phyloP scores from a whole-genome alignment of 2,329 filamentous ascomycete species.

The Knoxdaviesia proteae region DNA sequence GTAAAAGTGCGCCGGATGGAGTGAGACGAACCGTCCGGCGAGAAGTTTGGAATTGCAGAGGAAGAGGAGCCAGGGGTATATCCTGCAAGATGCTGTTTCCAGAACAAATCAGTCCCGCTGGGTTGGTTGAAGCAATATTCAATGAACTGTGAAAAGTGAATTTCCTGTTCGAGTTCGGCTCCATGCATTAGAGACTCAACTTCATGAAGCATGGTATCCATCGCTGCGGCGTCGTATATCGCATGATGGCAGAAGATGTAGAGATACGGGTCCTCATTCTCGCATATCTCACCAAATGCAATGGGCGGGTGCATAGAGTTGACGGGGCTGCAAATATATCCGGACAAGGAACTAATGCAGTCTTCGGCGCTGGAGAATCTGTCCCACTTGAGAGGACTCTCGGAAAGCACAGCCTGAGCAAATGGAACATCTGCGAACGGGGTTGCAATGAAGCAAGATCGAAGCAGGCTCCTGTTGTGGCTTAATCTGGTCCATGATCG shows the following conservation, averaged over 20 bases:
- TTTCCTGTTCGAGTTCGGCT: slow-evolving; percentile 21
- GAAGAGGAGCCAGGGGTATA: too few relatives aligned
- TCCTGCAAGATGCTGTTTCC: slow-evolving; percentile 23
- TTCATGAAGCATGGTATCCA: slow-evolving; percentile 48
- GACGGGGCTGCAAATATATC: slow-evolving; percentile 16
- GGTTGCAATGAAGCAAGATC: slow-evolving; percentile 55
- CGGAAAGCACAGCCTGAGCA: slow-evolving; percentile 46
- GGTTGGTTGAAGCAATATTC: slow-evolving; percentile 29
- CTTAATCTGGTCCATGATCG: slow-evolving; percentile 42
- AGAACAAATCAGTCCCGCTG: slow-evolving; percentile 38
- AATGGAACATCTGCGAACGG: slow-evolving; percentile 39
- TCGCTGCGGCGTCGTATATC: slow-evolving; percentile 67
- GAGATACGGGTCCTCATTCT: slow-evolving; percentile 13
- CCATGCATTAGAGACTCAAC: slow-evolving; percentile 37
- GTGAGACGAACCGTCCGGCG: background rate
- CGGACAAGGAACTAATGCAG: slow-evolving; percentile 18
- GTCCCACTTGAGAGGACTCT: slow-evolving; percentile 20
- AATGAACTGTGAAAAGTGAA: slow-evolving; percentile 44
- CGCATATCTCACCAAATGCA: slow-evolving; percentile 20
- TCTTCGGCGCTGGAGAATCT: slow-evolving; percentile 12
- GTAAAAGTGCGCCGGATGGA: background rate
- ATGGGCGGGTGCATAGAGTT: slow-evolving; percentile 24
- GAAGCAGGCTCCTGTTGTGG: slow-evolving; percentile 34
- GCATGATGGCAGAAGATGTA: slow-evolving; percentile 53
- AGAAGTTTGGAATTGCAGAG: too few relatives aligned